Percentiles rank a stretch among this genome's conserved stretches.
Evolutionary conservation across 257 asterid species (phyloP).

Genomic region (Dorcoceras hygrometricum): DNA sequence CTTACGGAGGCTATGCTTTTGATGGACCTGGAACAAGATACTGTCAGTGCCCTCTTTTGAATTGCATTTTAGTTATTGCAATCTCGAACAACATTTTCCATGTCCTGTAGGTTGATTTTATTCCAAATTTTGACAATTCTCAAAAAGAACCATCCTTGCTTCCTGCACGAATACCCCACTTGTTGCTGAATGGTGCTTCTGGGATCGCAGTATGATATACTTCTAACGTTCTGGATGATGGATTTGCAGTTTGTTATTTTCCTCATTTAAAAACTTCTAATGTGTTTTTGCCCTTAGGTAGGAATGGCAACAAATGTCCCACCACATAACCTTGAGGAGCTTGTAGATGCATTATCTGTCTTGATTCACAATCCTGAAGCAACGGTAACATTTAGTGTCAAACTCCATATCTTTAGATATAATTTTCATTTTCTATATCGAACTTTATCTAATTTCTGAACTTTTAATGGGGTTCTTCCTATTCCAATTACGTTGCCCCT

Average conservation of each 20-base stretch:
- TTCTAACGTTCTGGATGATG: conserved; percentile 11
- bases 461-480: conserved; percentile 6
- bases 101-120: conserved; percentile 79
- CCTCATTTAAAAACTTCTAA: conserved; percentile 4
- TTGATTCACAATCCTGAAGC: conserved; percentile 95
- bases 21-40: conserved; percentile 86
- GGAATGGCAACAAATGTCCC: conserved; percentile 99
- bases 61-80: conserved; percentile 19
- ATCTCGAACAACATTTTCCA: conserved; percentile 25
- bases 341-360: conserved; percentile 86
- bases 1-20: conserved; percentile 91
- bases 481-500: conserved; percentile 11
- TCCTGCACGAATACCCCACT: conserved; percentile 92
- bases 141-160: conserved; percentile 98
- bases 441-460: conserved; percentile 16
- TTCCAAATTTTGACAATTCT: conserved; percentile 91
- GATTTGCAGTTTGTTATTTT: conserved; percentile 14
- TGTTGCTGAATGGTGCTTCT: conserved; percentile 90
- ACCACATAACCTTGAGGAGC: conserved; percentile 98
- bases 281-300: conserved; percentile 50
- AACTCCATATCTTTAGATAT: conserved; percentile 12
- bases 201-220: conserved; percentile 81
- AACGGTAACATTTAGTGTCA: conserved; percentile 56
- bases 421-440: conserved; percentile 7
- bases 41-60: conserved; percentile 46